Base-by-base conservation (phyloP, 148 eudicot genomes). In the Simmondsia chinensis region DNA sequence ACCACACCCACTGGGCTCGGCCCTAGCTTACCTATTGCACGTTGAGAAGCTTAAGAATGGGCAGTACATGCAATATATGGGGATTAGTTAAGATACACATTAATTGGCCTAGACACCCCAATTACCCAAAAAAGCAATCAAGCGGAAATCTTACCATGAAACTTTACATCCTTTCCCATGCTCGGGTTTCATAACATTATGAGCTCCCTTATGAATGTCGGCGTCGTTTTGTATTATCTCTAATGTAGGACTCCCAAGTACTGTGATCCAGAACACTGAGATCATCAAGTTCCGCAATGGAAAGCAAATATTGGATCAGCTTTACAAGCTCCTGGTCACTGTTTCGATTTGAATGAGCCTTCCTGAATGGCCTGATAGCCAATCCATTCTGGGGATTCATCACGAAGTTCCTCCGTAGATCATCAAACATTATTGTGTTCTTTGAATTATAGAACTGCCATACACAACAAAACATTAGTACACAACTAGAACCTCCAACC, bases 361-460 rank as follows among this genome's bases (percentile, higher is more conserved):
- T 85, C 64, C 77, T 79, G 72, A 91, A 91, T 4, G 97, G 97
- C 55, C 61, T 82, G 43, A 91, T 91, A 0, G 74, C 56, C 72
- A 91, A 59, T 28, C 97, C 97, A 22, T 91, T 91, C 60, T 76
- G 95, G 13, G 97, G 97, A 61, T 91, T 91, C 97, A 91, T 91
- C 60, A 85, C 95, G 31, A 85, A 91, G 42, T 85, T 91, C 54
- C 97, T 74, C 43, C 80, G 57, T 35, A 91, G 70, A 66, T 91
- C 97, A 43, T 85, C 97, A 43, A 91, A 91, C 97, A 91, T 91
- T 53, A 91, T 91, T 6, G 97, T 91, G 73, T 91, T 91, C 57
- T 70, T 82, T 20, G 88, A 54, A 52, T 55, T 78, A 56, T 91
- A 91, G 54, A 73, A 74, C 95, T 91, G 95, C 76, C 11, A 47